phyloP scores from a whole-genome alignment of 2,329 filamentous ascomycete genomes.

The Nothophaeocryptopus gaeumannii region DNA sequence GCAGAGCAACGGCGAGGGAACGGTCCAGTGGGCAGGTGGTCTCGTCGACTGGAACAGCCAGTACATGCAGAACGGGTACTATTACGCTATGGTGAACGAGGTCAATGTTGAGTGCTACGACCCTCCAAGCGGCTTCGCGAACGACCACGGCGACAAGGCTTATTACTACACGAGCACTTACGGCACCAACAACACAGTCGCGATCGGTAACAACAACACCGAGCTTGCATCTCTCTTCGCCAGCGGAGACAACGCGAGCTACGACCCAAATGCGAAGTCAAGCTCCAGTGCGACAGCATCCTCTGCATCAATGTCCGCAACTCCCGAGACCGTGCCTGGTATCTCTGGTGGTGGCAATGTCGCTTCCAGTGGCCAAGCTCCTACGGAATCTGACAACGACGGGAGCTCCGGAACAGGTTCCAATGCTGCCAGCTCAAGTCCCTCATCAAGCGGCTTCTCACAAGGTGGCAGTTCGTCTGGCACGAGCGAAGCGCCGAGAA shows the following conservation, averaged over 20 bases:
- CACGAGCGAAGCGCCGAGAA: slow-evolving; percentile 30
- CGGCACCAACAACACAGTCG: slow-evolving; percentile 73
- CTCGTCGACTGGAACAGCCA: slow-evolving; percentile 78
- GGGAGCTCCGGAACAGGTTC: slow-evolving; percentile 26
- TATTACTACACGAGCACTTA: slow-evolving; percentile 70
- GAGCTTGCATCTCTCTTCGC: slow-evolving; percentile 74
- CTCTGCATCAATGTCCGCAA: slow-evolving; percentile 27
- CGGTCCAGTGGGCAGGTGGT: slow-evolving; percentile 88
- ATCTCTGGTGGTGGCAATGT: slow-evolving; percentile 44
- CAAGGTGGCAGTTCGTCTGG: slow-evolving; percentile 28
- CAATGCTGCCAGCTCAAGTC: slow-evolving; percentile 10
- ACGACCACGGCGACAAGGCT: slow-evolving; percentile 54
- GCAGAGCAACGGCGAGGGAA: slow-evolving; percentile 73
- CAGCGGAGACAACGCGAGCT: slow-evolving; percentile 70
- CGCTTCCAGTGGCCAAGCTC: slow-evolving; percentile 14
- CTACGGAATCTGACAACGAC: slow-evolving; percentile 28
- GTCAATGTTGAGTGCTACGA: slow-evolving; percentile 86
- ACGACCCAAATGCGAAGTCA: slow-evolving; percentile 40
- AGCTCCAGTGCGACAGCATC: slow-evolving; percentile 29
- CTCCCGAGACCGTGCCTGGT: slow-evolving; percentile 54
- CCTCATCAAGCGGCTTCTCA: slow-evolving; percentile 27
- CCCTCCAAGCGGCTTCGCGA: slow-evolving; percentile 67
- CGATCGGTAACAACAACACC: slow-evolving; percentile 71
- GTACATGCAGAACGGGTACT: slow-evolving; percentile 86
- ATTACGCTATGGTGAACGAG: slow-evolving; percentile 75